Evolutionary conservation across 2,329 filamentous ascomycete genomes (phyloP), one percentile per base, ranked within the genome.

Genomic region (Fusarium duplospermum): DNA sequence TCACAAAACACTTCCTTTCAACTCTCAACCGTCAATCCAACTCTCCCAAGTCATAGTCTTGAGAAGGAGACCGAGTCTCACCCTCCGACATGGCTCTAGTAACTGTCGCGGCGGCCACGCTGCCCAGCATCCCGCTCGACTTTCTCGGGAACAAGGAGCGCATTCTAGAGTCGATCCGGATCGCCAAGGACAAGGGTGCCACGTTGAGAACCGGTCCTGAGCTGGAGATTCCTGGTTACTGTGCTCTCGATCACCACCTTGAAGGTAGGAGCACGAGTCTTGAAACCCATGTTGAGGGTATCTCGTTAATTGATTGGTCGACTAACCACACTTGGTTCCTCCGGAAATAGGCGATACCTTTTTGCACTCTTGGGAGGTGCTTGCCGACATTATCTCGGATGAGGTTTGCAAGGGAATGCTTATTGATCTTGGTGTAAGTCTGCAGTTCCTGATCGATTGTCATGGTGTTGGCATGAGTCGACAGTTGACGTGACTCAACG

Each of bases 51-150:
- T 52, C 47, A 29, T 29, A 52, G 24, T 29, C 16, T 13, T 4
- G 9, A 52, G 47, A 16, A 52, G 10, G 47, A n/a, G 24, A 29
- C 16, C 16, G 0, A 6, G 16, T 29, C 47, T 52, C 47, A 2
- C 5, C 24, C 24, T 29, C 24, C 50, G 18, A 35, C 18, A 56
- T 56, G 50, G 29, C 50, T 35, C 31, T 56, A 13, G 71, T 84
- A 33, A 82, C 81, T 4, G 80, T 84, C 29, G 82, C 82, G 4
- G 81, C 82, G 27, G 80, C 80, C 20, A 82, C 82, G 18, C 67
- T 82, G 20, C 78, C 80, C 13, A 83, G 82, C 47, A 78, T 83
- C 10, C 80, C 88, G 10, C 85, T 93, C 9, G 91, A 92, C 77
- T 92, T 89, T 75, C 85, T 88, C 71, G 47, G 47, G 16, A 52